Percentiles rank a stretch among this genome's conserved stretches.
phyloP scores from a whole-genome alignment of 2,329 filamentous ascomycete genomes.

The Penicillium corylophilum region DNA sequence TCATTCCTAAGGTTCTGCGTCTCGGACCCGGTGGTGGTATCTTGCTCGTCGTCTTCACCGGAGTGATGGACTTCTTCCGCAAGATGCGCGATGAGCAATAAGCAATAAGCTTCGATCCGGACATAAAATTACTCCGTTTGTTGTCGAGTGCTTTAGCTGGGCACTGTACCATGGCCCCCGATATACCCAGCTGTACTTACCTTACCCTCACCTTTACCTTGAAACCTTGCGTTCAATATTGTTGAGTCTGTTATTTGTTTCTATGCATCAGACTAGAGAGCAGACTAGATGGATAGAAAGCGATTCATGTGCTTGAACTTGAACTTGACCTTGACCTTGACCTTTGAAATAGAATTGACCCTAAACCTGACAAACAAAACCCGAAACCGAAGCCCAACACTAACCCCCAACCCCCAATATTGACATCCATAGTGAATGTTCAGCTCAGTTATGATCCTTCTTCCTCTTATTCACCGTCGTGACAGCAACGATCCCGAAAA shows the following conservation, averaged over 20 bases:
- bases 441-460: background rate
- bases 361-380: too few species aligned
- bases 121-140: conserved; percentile 5
- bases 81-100: conserved; percentile 54
- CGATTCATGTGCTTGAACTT: background rate
- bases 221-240: background rate
- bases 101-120: background rate
- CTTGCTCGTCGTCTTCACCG: conserved; percentile 51
- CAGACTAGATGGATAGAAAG: conserved; percentile 16
- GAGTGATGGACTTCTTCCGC: conserved; percentile 77
- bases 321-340: too few species aligned
- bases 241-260: conserved; percentile 4
- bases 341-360: too few species aligned
- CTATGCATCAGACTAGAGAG: conserved; percentile 14
- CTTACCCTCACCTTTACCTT: conserved; percentile 9
- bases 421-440: too few species aligned
- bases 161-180: conserved; percentile 2
- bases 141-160: background rate
- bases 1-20: conserved; percentile 89
- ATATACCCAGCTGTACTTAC: conserved; percentile 7
- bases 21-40: conserved; percentile 68
- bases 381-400: too few species aligned
- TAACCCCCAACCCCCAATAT: too few species aligned
- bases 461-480: background rate
- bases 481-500: conserved; percentile 13